A percentile compares a stretch with the other conserved stretches of the same genome.
Evolutionary conservation across 2,329 filamentous ascomycete genomes (phyloP).

Genomic region (Coniochaeta sp.): DNA sequence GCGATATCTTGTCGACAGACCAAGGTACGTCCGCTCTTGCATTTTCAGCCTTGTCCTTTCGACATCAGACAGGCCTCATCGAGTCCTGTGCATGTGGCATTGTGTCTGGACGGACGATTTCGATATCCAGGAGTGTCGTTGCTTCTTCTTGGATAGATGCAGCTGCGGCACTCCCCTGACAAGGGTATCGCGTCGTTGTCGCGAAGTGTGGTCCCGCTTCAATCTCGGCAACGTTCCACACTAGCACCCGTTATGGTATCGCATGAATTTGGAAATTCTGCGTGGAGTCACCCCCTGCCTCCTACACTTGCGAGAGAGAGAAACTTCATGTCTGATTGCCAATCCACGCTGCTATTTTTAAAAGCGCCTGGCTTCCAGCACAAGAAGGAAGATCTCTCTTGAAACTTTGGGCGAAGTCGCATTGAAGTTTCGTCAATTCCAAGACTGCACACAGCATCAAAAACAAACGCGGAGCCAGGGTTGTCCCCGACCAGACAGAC

Average conservation of each 20-base stretch:
- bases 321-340: neutral
- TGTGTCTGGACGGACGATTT: neutral
- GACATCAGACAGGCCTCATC: neutral
- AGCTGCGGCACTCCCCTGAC: neutral
- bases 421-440: neutral
- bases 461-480: neutral
- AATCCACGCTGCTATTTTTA: constrained; percentile 21
- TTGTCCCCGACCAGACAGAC: neutral
- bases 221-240: constrained; percentile 33
- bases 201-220: constrained; percentile 24
- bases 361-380: neutral
- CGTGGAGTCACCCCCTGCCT: constrained; percentile 8
- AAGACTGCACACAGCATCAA: neutral
- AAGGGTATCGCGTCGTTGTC: constrained; percentile 3
- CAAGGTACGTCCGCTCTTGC: neutral
- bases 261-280: constrained; percentile 26
- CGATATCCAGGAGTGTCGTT: neutral
- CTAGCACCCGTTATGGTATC: constrained; percentile 27
- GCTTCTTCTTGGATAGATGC: neutral
- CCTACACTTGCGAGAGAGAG: neutral
- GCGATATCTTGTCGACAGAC: neutral
- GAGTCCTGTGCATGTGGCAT: neutral
- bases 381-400: neutral
- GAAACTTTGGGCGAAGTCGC: neutral
- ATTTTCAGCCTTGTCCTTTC: neutral